Evolutionary conservation across 2,329 filamentous ascomycete genomes (phyloP).

Genomic region (Byssochlamys sp.): DNA sequence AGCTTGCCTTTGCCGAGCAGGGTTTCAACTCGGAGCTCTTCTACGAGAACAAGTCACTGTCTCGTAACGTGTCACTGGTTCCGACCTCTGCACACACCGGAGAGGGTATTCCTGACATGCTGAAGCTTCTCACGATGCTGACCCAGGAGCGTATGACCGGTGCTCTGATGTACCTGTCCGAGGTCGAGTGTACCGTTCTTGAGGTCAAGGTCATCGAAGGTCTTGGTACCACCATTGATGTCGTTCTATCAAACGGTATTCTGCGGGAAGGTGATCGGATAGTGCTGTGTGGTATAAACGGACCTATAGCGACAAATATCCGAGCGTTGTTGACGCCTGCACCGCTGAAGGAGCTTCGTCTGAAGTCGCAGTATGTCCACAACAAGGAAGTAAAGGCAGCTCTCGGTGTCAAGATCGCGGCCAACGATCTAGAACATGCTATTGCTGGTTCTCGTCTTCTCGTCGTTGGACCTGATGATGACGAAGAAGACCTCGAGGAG

Average conservation of each 20-base stretch:
- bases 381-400: constrained; percentile 99
- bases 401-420: constrained; percentile 96
- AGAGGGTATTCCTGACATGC: constrained; percentile 96
- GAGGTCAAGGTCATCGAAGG: constrained; percentile 99
- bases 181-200: constrained; percentile 93
- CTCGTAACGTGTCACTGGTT: constrained; percentile 85
- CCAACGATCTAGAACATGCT: constrained; percentile 86
- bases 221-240: constrained; percentile 96
- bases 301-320: constrained; percentile 88
- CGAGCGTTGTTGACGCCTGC: constrained; percentile 87
- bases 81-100: constrained; percentile 97
- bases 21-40: constrained; percentile 96
- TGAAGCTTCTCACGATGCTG: constrained; percentile 84
- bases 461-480: constrained; percentile 87
- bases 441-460: constrained; percentile 92
- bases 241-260: constrained; percentile 91
- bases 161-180: constrained; percentile 94
- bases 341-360: constrained; percentile 81
- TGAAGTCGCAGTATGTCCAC: constrained; percentile 94
- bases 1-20: constrained; percentile 88
- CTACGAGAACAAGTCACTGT: constrained; percentile 97
- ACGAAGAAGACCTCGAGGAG: constrained; percentile 91
- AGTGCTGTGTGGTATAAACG: constrained; percentile 91
- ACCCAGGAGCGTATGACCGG: constrained; percentile 97
- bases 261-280: constrained; percentile 88